These are phyloP conservation scores for Scheffersomyces stambukii DNA, from an alignment of 1,139 yeast genomes.

Conservation along the genomic window DNA sequence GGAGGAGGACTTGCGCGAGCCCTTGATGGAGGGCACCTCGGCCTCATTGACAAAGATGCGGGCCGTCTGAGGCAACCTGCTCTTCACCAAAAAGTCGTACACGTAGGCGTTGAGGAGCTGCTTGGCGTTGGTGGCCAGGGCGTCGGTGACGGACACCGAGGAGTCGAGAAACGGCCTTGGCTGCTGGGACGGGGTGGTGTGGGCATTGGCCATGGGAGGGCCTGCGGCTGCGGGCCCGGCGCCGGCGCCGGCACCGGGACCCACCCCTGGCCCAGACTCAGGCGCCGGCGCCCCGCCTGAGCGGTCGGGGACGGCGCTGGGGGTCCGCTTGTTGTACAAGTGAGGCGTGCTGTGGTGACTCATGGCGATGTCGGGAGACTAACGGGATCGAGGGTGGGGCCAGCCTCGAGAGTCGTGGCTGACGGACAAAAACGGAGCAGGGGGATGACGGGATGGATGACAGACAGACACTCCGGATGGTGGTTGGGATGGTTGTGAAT, in stretches of 20 bases:
- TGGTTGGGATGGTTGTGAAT: no score
- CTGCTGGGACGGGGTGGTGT: constrained; percentile 2
- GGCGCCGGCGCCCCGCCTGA: not conserved
- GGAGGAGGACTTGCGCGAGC: not conserved
- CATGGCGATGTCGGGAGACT: no score
- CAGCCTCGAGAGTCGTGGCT: no score
- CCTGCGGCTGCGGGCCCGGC: not conserved
- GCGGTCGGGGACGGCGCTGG: constrained; percentile 15
- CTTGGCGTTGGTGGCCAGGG: constrained; percentile 53
- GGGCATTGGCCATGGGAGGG: constrained; percentile 1
- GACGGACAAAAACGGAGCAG: no score
- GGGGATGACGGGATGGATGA: no score
- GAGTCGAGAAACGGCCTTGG: constrained; percentile 12
- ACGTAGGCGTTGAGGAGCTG: constrained; percentile 80
- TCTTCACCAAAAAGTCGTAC: constrained; percentile 79
- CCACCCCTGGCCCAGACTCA: not conserved
- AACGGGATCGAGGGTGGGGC: no score
- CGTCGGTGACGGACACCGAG: constrained; percentile 30
- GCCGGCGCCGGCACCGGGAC: constrained; percentile 1
- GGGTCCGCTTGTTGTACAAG: constrained; percentile 26
- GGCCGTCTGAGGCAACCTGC: constrained; percentile 70
- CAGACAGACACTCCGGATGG: no score
- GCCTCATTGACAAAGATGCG: constrained; percentile 71
- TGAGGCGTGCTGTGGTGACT: constrained; percentile 37
- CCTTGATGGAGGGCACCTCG: constrained; percentile 37